These are phyloP conservation scores for Omphalotus olearius DNA, from an alignment of 1,284 basidiomycete species.

Conservation along the genomic window DNA sequence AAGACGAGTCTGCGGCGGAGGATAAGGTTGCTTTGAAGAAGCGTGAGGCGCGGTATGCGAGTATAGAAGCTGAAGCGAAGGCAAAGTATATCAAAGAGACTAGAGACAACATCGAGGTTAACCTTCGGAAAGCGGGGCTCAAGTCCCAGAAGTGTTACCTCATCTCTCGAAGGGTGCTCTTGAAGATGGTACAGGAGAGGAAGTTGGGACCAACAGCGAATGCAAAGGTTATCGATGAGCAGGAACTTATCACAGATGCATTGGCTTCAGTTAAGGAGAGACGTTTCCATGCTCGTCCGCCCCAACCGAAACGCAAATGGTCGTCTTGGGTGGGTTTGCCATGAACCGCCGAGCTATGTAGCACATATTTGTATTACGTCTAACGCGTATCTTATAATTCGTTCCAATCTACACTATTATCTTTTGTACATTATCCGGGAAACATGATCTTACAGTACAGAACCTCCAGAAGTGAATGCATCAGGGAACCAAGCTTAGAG, in stretches of 20 bases:
- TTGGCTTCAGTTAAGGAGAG: neutral
- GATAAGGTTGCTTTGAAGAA: neutral
- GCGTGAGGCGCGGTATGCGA: neutral
- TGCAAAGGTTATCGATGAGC: slow-evolving; percentile 23
- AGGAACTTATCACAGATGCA: slow-evolving; percentile 25
- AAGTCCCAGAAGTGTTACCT: slow-evolving; percentile 28
- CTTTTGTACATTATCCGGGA: too few species aligned
- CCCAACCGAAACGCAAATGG: too few species aligned
- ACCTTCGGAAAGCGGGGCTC: slow-evolving; percentile 22
- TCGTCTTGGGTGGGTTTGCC: too few species aligned
- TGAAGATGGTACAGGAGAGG: slow-evolving; percentile 16
- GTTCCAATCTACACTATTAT: too few species aligned
- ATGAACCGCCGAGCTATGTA: too few species aligned
- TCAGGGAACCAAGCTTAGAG: too few species aligned
- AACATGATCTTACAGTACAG: too few species aligned
- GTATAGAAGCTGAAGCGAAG: slow-evolving; percentile 10
- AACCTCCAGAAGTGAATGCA: too few species aligned
- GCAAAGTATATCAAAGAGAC: slow-evolving; percentile 26
- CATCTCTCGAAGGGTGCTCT: slow-evolving; percentile 17
- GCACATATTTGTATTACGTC: too few species aligned
- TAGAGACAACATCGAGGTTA: slow-evolving; percentile 21
- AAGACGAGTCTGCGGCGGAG: neutral
- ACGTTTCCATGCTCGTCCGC: neutral
- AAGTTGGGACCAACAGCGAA: slow-evolving; percentile 17
- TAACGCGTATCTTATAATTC: too few species aligned